These are phyloP conservation scores for Orbilia brochopaga DNA, from an alignment of 2,329 filamentous ascomycete genomes.

Conservation along the genomic window DNA sequence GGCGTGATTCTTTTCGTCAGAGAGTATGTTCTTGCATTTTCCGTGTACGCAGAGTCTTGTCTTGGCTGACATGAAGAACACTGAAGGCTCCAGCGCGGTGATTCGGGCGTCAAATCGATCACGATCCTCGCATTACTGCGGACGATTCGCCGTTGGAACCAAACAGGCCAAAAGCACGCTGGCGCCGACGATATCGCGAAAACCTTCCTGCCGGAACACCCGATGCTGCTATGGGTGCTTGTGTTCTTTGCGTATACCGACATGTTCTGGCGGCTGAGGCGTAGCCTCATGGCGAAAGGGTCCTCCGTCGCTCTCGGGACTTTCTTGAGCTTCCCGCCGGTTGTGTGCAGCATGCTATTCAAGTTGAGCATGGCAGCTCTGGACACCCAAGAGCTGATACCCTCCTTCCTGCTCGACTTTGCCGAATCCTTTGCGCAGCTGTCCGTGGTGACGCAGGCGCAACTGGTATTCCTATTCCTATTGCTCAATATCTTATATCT, in stretches of 20 bases:
- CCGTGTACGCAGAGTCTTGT: background rate
- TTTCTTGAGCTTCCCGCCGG: constrained; percentile 59
- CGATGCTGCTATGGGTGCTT: constrained; percentile 74
- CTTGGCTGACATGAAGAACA: constrained; percentile 4
- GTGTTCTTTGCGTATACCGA: constrained; percentile 73
- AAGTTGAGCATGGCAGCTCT: constrained; percentile 87
- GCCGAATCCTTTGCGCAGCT: constrained; percentile 58
- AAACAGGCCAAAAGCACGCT: constrained; percentile 94
- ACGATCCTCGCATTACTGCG: constrained; percentile 69
- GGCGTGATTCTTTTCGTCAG: constrained; percentile 64
- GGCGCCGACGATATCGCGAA: constrained; percentile 88
- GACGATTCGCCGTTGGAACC: constrained; percentile 82
- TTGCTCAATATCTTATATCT: constrained; percentile 56
- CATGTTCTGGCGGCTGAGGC: constrained; percentile 61
- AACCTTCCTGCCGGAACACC: constrained; percentile 69
- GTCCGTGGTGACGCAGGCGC: constrained; percentile 62
- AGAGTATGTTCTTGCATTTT: constrained; percentile 55
- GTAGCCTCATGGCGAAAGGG: constrained; percentile 60
- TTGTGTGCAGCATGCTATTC: constrained; percentile 73
- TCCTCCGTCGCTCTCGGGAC: constrained; percentile 59
- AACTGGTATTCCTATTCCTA: constrained; percentile 36
- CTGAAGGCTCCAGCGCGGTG: constrained; percentile 43
- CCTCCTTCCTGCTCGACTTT: constrained; percentile 57
- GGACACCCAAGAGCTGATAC: constrained; percentile 82
- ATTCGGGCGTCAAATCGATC: constrained; percentile 55